Evolutionary conservation across 495 filamentous ascomycete species (phyloP), one percentile per base, ranked within the genome.

Genomic region (Alectoria sarmentosa): DNA sequence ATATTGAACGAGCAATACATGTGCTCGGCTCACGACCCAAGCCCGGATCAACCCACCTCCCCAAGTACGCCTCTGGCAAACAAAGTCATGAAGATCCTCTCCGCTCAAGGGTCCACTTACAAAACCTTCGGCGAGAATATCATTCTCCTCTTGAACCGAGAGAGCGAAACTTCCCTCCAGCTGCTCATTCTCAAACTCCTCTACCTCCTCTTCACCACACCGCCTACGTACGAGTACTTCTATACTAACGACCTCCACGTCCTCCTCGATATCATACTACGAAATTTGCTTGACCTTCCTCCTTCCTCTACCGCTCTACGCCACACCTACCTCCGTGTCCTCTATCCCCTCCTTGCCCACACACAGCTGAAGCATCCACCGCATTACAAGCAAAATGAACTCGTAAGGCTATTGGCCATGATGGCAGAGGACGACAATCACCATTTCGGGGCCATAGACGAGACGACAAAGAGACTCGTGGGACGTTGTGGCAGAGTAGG

Each of bases 1-100:
- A 92, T 98, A 55, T 77, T 98, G 67, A 98, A 98, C 75, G 94
- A 98, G 71, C 94, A 98, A 75, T 98, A 96, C 77, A 96, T 98
- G 90, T 89, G 97, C 52, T 78, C 76, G 19, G 81, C 83, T 37
- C 80, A 83, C 49, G 78, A 85, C 48, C 81, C 86, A 13, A 72
- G 74, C 21, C 74, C 75, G 46, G 73, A 73, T 60, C 70, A 69
- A 54, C 70, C 71, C 3, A 68, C 72, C 10, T 71, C 76, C 39
- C 72, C 70, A 23, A 69, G 76, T 6, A 75, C 75, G 41, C 79
- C 79, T n/a, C 76, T 92, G 65, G 97, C 94, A 17, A 98, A 98
- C 74, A 88, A 90, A 69, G 89, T 98, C 37, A 89, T 98, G 73
- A 98, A 98, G 71, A 75, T 90, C 21, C 82, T 98, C 42, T 90